A percentile compares a stretch with the other conserved stretches of the same genome.
Conservation (phyloP, 1,139 yeast genomes). For the Kodamaea anthophila region DNA sequence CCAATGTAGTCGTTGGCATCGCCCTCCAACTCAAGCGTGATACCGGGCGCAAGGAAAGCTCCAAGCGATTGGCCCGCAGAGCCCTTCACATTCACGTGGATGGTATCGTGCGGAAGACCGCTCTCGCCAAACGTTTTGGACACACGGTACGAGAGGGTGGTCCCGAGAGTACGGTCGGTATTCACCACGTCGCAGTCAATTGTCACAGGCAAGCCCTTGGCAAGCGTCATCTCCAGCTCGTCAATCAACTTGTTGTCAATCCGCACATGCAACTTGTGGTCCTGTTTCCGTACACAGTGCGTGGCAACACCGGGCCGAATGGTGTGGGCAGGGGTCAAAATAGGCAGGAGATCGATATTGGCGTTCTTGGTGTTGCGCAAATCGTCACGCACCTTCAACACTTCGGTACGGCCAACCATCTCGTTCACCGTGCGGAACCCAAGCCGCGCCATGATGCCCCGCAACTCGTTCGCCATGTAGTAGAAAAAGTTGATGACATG, state of each 20-base stretch:
- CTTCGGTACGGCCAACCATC: constrained; percentile 97
- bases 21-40: constrained; percentile 92
- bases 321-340: constrained; percentile 93
- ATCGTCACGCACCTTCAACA: constrained; percentile 78
- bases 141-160: constrained; percentile 89
- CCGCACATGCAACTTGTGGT: constrained; percentile 87
- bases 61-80: constrained; percentile 99
- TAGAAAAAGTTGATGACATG: constrained; percentile 97
- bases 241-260: constrained; percentile 93
- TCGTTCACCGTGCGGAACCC: constrained; percentile 95
- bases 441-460: constrained; percentile 87
- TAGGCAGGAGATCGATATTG: constrained; percentile 85
- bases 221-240: constrained; percentile 89
- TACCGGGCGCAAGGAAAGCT: constrained; percentile 94
- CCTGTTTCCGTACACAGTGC: constrained; percentile 88
- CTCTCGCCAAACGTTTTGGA: constrained; percentile 90
- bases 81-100: constrained; percentile 85
- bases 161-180: constrained; percentile 94
- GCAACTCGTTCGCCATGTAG: constrained; percentile 86
- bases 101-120: constrained; percentile 93
- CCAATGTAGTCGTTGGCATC: constrained; percentile 98
- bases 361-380: constrained; percentile 85
- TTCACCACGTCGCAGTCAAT: constrained; percentile 90
- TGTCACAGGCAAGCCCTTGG: constrained; percentile 89
- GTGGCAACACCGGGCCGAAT: constrained; percentile 98